phyloP scores from a whole-genome alignment of 371 early-diverging fungal genomes.

The Encephalitozoon cuniculi region DNA sequence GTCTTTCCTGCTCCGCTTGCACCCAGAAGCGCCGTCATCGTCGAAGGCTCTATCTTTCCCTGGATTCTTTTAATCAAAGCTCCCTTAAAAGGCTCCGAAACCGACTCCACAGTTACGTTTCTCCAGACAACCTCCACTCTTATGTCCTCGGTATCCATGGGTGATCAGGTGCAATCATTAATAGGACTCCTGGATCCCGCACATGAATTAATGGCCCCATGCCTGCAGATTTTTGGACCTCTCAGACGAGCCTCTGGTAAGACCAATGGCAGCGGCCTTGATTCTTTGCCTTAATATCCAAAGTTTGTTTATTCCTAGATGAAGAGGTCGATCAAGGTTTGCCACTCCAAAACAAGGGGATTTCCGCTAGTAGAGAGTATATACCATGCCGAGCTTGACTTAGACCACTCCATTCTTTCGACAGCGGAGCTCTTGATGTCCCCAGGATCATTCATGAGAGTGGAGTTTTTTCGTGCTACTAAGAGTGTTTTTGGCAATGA shows the following conservation, averaged over 20 bases:
- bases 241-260: background rate
- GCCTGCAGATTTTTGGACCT: background rate
- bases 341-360: background rate
- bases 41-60: background rate
- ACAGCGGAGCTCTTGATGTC: background rate
- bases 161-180: background rate
- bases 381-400: background rate
- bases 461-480: background rate
- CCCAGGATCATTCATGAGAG: background rate
- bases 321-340: conserved; percentile 6
- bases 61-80: background rate
- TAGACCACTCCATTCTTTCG: background rate
- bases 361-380: background rate
- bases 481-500: background rate
- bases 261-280: background rate
- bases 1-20: conserved; percentile 65
- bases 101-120: background rate
- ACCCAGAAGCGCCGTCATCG: conserved; percentile 69
- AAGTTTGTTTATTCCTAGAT: background rate
- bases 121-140: conserved; percentile 17
- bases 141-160: background rate
- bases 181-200: background rate
- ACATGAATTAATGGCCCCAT: background rate
- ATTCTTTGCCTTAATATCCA: background rate
- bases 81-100: background rate